A percentile compares a stretch with the other conserved stretches of the same genome.
Evolutionary conservation across 2,329 filamentous ascomycete species (phyloP).

Genomic region (Ampelomyces quisqualis): DNA sequence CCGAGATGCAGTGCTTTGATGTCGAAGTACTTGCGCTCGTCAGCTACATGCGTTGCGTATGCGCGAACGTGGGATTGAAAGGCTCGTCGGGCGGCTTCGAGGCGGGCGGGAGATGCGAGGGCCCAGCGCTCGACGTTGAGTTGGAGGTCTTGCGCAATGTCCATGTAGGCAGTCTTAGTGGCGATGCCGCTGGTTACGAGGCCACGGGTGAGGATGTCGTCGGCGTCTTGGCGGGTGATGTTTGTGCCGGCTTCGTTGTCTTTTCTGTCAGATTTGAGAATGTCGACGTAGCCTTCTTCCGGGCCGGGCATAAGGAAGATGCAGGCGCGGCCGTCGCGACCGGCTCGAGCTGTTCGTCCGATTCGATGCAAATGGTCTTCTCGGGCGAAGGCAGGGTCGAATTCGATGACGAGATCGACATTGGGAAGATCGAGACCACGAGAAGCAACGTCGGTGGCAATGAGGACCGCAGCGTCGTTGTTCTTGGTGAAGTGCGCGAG

Average conservation of each 20-base stretch:
- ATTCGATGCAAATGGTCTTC: constrained; percentile 94
- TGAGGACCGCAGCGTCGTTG: constrained; percentile 73
- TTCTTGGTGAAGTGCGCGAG: constrained; percentile 75
- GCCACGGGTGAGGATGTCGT: constrained; percentile 67
- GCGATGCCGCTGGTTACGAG: constrained; percentile 49
- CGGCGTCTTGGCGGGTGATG: constrained; percentile 62
- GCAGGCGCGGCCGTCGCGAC: constrained; percentile 79
- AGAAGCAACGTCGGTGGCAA: constrained; percentile 94
- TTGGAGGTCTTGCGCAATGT: constrained; percentile 66
- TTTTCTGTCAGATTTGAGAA: constrained; percentile 71
- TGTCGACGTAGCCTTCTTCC: constrained; percentile 85
- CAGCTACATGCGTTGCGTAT: constrained; percentile 88
- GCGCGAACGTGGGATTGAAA: constrained; percentile 92
- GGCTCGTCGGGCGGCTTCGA: constrained; percentile 79
- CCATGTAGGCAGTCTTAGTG: constrained; percentile 60
- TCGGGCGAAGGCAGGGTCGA: constrained; percentile 90
- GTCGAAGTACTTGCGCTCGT: constrained; percentile 84
- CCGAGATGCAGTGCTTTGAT: constrained; percentile 89
- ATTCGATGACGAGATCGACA: constrained; percentile 92
- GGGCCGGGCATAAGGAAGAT: constrained; percentile 88
- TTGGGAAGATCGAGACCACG: constrained; percentile 94
- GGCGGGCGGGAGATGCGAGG: constrained; percentile 63
- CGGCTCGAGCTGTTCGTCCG: constrained; percentile 90
- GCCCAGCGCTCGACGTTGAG: constrained; percentile 67
- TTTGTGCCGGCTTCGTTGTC: constrained; percentile 58